A percentile compares a stretch with the other conserved stretches of the same genome.
Evolutionary conservation across 768 basidiomycete species (phyloP).

Genomic region (Calocera cornea): DNA sequence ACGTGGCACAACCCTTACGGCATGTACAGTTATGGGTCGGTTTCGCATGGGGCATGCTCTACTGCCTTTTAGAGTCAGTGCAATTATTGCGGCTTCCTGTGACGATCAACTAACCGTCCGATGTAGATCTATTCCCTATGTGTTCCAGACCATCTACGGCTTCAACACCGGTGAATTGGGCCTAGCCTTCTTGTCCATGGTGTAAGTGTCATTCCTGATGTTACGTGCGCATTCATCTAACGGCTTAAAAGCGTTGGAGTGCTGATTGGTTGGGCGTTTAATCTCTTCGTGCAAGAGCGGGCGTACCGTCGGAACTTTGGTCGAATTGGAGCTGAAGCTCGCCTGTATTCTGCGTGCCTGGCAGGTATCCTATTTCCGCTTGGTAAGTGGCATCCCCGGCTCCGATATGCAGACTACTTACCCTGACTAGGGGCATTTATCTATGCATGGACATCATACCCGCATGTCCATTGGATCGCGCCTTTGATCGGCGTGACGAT

Average conservation of each 20-base stretch:
- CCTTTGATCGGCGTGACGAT: constrained; percentile 41
- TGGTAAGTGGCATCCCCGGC: constrained; percentile 24
- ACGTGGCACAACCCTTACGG: neutral
- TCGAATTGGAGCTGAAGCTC: constrained; percentile 39
- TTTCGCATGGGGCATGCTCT: constrained; percentile 65
- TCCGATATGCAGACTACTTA: constrained; percentile 7
- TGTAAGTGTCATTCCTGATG: constrained; percentile 19
- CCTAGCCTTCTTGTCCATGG: constrained; percentile 42
- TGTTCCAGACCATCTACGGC: constrained; percentile 42
- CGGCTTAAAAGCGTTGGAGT: constrained; percentile 38
- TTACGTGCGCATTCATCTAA: constrained; percentile 18
- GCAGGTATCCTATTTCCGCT: constrained; percentile 41
- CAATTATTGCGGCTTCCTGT: neutral
- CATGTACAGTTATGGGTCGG: constrained; percentile 48
- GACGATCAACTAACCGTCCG: neutral
- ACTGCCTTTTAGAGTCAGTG: constrained; percentile 52
- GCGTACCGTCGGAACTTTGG: constrained; percentile 28
- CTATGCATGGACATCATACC: constrained; percentile 52
- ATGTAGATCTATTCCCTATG: constrained; percentile 26
- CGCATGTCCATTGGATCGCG: constrained; percentile 46
- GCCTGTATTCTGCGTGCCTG: constrained; percentile 43
- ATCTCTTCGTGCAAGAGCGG: constrained; percentile 31
- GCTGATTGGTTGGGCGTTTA: constrained; percentile 34
- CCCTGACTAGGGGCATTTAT: constrained; percentile 32
- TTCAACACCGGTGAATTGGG: constrained; percentile 51